Evolutionary conservation across 176 grass and related monocot genomes (phyloP).

Genomic region (Zea mays): Zm-B73-REFERENCE-NAM-5.0 NC_050100.1:7574001-7574500

Average conservation of each 20-base stretch:
- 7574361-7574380: neutral
- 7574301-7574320: neutral
- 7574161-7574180: constrained; percentile 4
- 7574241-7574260: neutral
- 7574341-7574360: neutral
- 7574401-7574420: too few relatives aligned
- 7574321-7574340: neutral
- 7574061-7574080: neutral
- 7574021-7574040: neutral
- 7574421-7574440: too few relatives aligned
- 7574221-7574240: neutral
- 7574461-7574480: too few relatives aligned
- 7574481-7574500: too few relatives aligned
- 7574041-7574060: neutral
- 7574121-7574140: neutral
- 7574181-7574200: neutral
- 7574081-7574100: neutral
- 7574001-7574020: constrained; percentile 1
- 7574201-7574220: neutral
- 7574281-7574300: neutral
- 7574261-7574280: neutral
- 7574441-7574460: too few relatives aligned
- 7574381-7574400: neutral
- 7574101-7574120: neutral
- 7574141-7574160: neutral